A percentile compares a stretch with the other conserved stretches of the same genome.
Conservation (phyloP, 78 protist genomes). For the Acrasis kona region DNA sequence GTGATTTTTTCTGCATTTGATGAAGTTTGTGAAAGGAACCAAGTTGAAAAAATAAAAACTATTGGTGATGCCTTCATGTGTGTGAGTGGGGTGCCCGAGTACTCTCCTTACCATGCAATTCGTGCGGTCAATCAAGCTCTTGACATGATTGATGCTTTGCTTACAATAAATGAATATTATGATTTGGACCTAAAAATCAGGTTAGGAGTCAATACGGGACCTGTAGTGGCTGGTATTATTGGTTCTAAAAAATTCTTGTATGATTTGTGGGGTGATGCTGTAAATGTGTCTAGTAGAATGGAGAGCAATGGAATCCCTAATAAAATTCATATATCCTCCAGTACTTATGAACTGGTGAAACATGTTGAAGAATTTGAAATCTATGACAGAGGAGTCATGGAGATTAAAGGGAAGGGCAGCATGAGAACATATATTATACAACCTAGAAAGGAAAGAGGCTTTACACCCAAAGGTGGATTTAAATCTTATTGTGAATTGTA, state of each 20-base stretch:
- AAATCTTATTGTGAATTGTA: no score
- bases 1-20: no score
- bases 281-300: constrained; percentile 61
- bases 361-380: constrained; percentile 19
- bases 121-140: no score
- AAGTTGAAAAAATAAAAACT: no score
- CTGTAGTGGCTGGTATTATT: constrained; percentile 61
- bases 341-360: background rate
- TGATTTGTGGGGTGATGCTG: constrained; percentile 75
- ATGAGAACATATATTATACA: constrained; percentile 44
- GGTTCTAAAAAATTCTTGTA: constrained; percentile 38
- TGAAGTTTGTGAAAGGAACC: no score
- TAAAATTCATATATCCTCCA: constrained; percentile 18
- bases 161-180: no score
- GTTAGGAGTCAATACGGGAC: constrained; percentile 56
- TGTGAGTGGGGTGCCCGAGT: no score
- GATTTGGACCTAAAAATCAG: constrained; percentile 15
- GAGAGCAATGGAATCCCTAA: constrained; percentile 44
- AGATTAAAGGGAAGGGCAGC: constrained; percentile 61
- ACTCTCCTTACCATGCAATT: no score
- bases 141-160: no score
- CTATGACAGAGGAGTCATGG: constrained; percentile 3
- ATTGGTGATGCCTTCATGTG: no score
- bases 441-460: constrained; percentile 1
- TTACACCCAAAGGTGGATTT: no score